Percentiles rank a stretch among this genome's conserved stretches.
Evolutionary conservation across 768 basidiomycete genomes (phyloP).

Genomic region (Clavaria fumosa): DNA sequence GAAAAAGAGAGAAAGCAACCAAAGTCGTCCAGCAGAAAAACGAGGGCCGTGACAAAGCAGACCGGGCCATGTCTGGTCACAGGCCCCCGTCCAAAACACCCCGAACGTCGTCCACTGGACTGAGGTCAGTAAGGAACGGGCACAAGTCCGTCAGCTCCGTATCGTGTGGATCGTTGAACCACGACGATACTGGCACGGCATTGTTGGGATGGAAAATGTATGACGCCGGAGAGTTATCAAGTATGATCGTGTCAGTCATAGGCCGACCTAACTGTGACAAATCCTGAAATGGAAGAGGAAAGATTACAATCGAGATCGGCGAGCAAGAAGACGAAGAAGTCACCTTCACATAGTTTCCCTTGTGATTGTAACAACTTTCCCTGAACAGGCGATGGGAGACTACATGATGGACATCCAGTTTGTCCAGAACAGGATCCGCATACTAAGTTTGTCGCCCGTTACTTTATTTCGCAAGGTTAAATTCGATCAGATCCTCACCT

Average conservation of each 20-base stretch:
- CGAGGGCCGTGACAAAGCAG: no score
- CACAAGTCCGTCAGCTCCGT: slow-evolving; percentile 93
- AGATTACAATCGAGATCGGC: background rate
- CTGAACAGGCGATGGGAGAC: slow-evolving; percentile 91
- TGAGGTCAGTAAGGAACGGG: slow-evolving; percentile 85
- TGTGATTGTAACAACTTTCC: slow-evolving; percentile 98
- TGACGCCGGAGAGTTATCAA: slow-evolving; percentile 97
- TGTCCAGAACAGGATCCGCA: slow-evolving; percentile 96
- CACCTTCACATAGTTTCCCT: slow-evolving; percentile 98
- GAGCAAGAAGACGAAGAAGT: slow-evolving; percentile 9
- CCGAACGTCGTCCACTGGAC: slow-evolving; percentile 74
- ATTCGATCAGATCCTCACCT: slow-evolving; percentile 36
- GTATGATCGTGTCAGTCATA: slow-evolving; percentile 87
- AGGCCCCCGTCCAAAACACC: slow-evolving; percentile 53
- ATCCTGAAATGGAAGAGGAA: slow-evolving; percentile 41
- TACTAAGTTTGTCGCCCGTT: slow-evolving; percentile 38
- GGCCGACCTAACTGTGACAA: slow-evolving; percentile 93
- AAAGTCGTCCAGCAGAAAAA: no score
- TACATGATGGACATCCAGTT: slow-evolving; percentile 83
- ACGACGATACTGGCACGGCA: slow-evolving; percentile 95
- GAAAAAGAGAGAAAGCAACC: no score
- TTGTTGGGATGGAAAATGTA: slow-evolving; percentile 99
- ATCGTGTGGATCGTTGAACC: slow-evolving; percentile 99
- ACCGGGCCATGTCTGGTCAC: no score
- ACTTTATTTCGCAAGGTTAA: background rate